Evolutionary conservation across 371 early-diverging fungal genomes (phyloP).

Genomic region (Chytridium lagenaria): DNA sequence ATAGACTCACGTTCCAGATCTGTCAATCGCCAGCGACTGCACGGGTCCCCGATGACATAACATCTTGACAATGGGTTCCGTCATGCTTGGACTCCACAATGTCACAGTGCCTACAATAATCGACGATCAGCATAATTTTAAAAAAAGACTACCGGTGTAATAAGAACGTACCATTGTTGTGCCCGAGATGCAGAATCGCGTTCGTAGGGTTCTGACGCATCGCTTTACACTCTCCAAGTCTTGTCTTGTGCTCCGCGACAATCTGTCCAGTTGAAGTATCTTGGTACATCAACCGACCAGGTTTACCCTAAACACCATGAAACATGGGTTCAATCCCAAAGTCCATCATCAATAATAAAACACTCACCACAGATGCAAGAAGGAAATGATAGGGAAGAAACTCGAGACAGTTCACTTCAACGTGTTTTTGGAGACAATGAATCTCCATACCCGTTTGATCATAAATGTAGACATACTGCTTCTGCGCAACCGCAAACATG

Average conservation of each 20-base stretch:
- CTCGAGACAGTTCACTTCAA: constrained; percentile 81
- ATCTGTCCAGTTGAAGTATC: constrained; percentile 96
- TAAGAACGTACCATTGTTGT: constrained; percentile 81
- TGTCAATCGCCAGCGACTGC: constrained; percentile 85
- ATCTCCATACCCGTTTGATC: constrained; percentile 93
- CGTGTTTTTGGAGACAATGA: constrained; percentile 88
- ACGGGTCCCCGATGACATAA: constrained; percentile 91
- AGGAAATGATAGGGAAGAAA: constrained; percentile 98
- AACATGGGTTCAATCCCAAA: constrained; percentile 1
- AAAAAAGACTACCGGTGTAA: no score
- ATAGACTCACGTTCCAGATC: constrained; percentile 67
- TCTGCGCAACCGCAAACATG: constrained; percentile 98
- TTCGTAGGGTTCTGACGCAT: constrained; percentile 94
- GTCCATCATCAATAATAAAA: no score
- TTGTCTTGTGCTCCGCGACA: constrained; percentile 82
- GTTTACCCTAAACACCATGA: constrained; percentile 63
- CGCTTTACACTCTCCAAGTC: constrained; percentile 77
- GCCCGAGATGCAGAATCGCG: constrained; percentile 93
- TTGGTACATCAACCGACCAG: constrained; percentile 90
- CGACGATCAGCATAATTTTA: background rate
- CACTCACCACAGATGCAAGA: constrained; percentile 78
- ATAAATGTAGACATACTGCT: constrained; percentile 95
- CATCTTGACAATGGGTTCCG: constrained; percentile 91
- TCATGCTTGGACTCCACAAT: constrained; percentile 89
- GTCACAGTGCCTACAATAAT: constrained; percentile 71